Evolutionary conservation across 306 rosid species (phyloP), one percentile per base, ranked within the genome.

Genomic region (Ormosia semicastrata): DNA sequence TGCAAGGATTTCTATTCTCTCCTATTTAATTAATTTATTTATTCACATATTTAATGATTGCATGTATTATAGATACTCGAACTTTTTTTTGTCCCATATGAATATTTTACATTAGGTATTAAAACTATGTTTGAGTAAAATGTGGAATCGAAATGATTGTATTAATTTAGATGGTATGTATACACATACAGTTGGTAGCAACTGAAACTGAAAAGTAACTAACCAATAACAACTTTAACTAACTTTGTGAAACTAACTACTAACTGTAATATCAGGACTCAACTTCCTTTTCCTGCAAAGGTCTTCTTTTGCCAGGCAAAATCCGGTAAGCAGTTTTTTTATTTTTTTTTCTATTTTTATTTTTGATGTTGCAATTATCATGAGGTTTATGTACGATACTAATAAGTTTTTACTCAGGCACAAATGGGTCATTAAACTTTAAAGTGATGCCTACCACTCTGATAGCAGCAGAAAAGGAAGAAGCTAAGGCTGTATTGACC

Each of bases 391-490:
- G 62, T 86, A 39, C 49, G 52, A 75, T 68, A 73, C 30, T 47
- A 29, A 14, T 47, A 13, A 72, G 40, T 67, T 78, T 82, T 43
- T 67, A 84, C 67, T 86, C 89, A 49, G 91, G 86, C 76, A 57
- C 77, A 84, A 81, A 92, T 33, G 90, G 91, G 44, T 82, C 92
- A 0, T 85, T 80, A 54, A 88, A 77, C 85, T 12, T 76, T 24
- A 88, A 82, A 76, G 54, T 75, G 63, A 84, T 91, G 68, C 60
- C 95, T 80, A 86, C 93, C 13, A 87, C 91, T 59, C 85, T 93
- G 76, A 85, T 95, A 80, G 91, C 85, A 24, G 97, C 97, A 56
- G 98, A 93, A 85, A 95, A 91, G 85, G 98, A 93, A 88, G 98
- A 93, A 88, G 94, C 98, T 67, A 95, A 88, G 84, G 98, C 97